Evolutionary conservation across 345 rosid genomes (phyloP).

Genomic region (Populus nigra): DNA sequence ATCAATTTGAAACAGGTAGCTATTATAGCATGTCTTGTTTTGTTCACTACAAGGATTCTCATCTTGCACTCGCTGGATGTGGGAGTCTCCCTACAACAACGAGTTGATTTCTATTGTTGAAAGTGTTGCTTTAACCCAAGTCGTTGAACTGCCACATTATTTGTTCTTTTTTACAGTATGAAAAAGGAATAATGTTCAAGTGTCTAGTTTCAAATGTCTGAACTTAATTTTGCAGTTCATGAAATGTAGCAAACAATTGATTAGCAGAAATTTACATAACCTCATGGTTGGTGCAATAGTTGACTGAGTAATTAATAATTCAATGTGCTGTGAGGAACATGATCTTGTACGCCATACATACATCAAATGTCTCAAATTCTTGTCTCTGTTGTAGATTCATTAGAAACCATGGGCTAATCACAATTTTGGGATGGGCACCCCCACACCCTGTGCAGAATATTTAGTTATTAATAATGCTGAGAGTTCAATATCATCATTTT

Average conservation of each 20-base stretch:
- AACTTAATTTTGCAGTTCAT: neutral
- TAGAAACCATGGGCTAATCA: neutral
- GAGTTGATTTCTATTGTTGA: neutral
- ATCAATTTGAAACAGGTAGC: neutral
- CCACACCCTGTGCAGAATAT: neutral
- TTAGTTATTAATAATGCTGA: neutral
- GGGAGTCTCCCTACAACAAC: neutral
- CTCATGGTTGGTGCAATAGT: conserved; percentile 1
- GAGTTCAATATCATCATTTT: neutral
- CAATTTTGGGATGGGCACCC: neutral
- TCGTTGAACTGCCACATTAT: neutral
- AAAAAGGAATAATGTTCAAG: neutral
- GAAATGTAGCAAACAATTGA: neutral
- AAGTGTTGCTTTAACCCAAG: neutral
- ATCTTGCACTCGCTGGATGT: neutral
- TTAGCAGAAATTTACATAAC: neutral
- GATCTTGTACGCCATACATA: neutral
- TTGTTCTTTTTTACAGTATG: neutral
- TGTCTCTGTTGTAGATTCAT: neutral
- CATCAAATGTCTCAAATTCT: neutral
- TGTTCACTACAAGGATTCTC: neutral
- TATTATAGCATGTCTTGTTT: neutral
- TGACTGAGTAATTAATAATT: neutral
- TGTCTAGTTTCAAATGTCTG: neutral
- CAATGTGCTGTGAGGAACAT: neutral